A percentile compares a stretch with the other conserved stretches of the same genome.
Evolutionary conservation across 2,329 filamentous ascomycete species (phyloP).

Genomic region (Ophiocordyceps unilateralis): DNA sequence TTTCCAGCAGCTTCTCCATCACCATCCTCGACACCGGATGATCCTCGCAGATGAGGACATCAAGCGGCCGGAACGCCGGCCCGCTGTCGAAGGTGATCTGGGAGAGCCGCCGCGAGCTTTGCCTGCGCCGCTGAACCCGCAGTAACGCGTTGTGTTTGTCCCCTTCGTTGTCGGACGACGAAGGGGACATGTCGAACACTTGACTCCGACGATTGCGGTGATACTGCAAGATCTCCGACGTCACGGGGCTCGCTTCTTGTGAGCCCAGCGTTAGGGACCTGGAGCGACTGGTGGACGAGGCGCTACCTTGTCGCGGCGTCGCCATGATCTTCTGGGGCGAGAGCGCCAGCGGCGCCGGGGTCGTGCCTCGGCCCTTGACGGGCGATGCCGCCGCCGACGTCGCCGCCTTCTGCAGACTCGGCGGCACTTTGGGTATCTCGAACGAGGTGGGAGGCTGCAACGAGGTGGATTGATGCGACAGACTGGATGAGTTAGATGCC

Average conservation of each 20-base stretch:
- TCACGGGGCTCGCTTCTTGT: slow-evolving; percentile 68
- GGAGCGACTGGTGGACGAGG: slow-evolving; percentile 49
- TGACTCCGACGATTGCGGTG: slow-evolving; percentile 89
- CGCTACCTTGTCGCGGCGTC: slow-evolving; percentile 43
- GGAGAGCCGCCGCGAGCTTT: slow-evolving; percentile 86
- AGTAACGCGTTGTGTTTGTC: slow-evolving; percentile 79
- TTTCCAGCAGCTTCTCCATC: slow-evolving; percentile 97
- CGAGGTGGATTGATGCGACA: slow-evolving; percentile 62
- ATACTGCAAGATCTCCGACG: slow-evolving; percentile 50
- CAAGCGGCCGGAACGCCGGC: slow-evolving; percentile 75
- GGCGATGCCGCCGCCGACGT: slow-evolving; percentile 38
- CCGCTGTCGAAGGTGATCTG: slow-evolving; percentile 75
- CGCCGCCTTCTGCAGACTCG: slow-evolving; percentile 41
- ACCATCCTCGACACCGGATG: slow-evolving; percentile 93
- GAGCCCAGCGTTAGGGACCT: slow-evolving; percentile 88
- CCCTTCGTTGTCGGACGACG: slow-evolving; percentile 93
- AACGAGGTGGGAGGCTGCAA: slow-evolving; percentile 56
- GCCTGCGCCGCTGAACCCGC: slow-evolving; percentile 82
- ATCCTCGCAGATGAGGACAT: slow-evolving; percentile 93
- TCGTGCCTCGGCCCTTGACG: slow-evolving; percentile 35
- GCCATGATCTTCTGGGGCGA: slow-evolving; percentile 47
- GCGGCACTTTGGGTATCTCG: slow-evolving; percentile 49
- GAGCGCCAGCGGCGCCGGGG: slow-evolving; percentile 30
- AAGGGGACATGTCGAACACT: slow-evolving; percentile 90
- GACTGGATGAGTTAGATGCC: slow-evolving; percentile 71